phyloP scores from a whole-genome alignment of 1,139 yeast species.

The Hyphopichia khmerensis region DNA sequence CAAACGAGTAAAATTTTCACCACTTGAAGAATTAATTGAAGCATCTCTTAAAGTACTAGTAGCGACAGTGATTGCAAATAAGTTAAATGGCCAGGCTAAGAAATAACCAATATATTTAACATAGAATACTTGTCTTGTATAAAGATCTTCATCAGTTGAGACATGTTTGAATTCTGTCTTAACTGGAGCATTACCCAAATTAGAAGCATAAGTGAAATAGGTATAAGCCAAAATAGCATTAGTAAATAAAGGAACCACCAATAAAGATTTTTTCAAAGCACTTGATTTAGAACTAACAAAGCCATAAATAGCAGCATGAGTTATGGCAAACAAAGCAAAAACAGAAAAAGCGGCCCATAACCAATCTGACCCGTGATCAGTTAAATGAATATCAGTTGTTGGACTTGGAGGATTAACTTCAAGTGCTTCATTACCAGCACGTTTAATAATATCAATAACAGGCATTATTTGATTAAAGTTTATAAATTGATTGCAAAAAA shows the following conservation, averaged over 20 bases:
- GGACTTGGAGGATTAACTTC: constrained; percentile 43
- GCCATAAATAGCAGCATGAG: constrained; percentile 39
- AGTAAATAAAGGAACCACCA: constrained; percentile 47
- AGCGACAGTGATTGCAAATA: constrained; percentile 47
- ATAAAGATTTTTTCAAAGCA: constrained; percentile 39
- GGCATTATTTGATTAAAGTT: not conserved
- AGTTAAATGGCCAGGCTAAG: constrained; percentile 56
- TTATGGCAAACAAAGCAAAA: constrained; percentile 44
- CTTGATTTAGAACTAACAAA: constrained; percentile 34
- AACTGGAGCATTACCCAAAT: constrained; percentile 62
- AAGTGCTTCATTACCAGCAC: constrained; percentile 45
- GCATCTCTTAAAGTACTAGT: constrained; percentile 28
- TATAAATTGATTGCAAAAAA: too few species aligned
- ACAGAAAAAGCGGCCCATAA: constrained; percentile 63
- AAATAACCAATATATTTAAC: constrained; percentile 69
- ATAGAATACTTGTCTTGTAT: constrained; percentile 63
- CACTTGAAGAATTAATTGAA: constrained; percentile 16
- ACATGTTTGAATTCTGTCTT: constrained; percentile 58
- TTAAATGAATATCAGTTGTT: constrained; percentile 49
- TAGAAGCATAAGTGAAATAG: constrained; percentile 65
- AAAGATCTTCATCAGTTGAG: constrained; percentile 31
- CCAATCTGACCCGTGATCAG: constrained; percentile 67
- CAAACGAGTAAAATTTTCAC: constrained; percentile 22
- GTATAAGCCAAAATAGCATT: constrained; percentile 47
- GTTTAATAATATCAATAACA: constrained; percentile 1